Conservation (phyloP, 768 basidiomycete genomes). For the Rhodosporidiobolus sp. region DNA sequence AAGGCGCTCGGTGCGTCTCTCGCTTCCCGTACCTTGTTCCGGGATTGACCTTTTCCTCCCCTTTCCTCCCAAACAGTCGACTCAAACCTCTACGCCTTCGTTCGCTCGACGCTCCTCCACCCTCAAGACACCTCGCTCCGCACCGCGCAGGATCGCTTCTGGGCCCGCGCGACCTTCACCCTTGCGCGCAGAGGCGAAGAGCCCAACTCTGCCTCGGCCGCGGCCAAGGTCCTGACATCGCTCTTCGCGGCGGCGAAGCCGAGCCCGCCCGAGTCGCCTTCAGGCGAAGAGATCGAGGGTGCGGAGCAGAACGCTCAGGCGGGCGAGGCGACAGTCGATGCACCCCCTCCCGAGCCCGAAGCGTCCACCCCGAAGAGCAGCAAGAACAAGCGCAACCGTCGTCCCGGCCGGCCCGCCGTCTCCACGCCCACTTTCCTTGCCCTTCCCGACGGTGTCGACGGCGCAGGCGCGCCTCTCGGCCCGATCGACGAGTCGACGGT, state of each 20-base stretch:
- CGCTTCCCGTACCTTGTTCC: neutral
- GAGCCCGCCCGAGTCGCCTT: neutral
- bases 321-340: no score
- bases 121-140: constrained; percentile 1
- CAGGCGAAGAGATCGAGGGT: neutral
- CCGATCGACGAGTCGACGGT: neutral
- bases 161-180: constrained; percentile 7
- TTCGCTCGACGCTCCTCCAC: neutral
- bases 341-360: neutral
- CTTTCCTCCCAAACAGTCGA: neutral
- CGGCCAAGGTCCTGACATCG: neutral
- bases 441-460: no score
- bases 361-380: neutral
- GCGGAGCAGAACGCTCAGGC: neutral
- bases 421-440: neutral
- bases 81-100: neutral
- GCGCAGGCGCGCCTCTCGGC: neutral
- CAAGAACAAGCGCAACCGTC: neutral
- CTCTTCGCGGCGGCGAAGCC: neutral
- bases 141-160: constrained; percentile 2
- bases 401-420: neutral
- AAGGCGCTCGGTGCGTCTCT: neutral
- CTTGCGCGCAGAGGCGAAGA: neutral
- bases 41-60: neutral
- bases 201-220: neutral